A percentile compares a stretch with the other conserved stretches of the same genome.
Conservation (phyloP, 2,329 filamentous ascomycete genomes). For the Aspergillus sp. region DNA sequence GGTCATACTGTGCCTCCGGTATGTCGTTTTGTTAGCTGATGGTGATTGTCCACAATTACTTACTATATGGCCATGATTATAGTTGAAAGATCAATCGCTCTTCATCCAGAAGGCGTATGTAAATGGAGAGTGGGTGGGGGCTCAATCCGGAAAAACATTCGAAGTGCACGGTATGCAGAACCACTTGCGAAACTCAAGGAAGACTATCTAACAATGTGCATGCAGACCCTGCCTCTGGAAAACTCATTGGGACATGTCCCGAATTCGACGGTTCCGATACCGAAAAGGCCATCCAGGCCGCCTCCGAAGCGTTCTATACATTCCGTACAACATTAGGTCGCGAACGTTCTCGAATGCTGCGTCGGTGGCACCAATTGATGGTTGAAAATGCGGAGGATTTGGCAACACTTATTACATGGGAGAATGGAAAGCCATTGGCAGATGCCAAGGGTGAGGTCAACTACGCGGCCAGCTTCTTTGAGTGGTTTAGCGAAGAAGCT, state of each 20-base stretch:
- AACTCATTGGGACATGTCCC: constrained; percentile 73
- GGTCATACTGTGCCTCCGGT: constrained; percentile 36
- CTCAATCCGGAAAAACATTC: constrained; percentile 85
- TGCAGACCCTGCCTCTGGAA: constrained; percentile 72
- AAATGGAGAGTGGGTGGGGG: constrained; percentile 85
- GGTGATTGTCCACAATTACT: background rate
- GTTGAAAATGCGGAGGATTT: constrained; percentile 60
- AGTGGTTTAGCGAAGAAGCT: constrained; percentile 60
- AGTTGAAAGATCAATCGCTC: constrained; percentile 73
- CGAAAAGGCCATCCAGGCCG: constrained; percentile 74
- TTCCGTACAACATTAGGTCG: constrained; percentile 57
- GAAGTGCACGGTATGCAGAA: constrained; percentile 60
- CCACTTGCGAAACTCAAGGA: background rate
- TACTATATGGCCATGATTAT: background rate
- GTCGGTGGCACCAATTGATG: constrained; percentile 63
- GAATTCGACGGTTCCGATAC: constrained; percentile 74
- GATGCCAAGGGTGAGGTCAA: constrained; percentile 54
- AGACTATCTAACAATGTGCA: background rate
- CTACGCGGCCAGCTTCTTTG: constrained; percentile 55
- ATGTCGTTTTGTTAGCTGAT: constrained; percentile 4
- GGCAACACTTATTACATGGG: constrained; percentile 60
- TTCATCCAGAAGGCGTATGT: constrained; percentile 81
- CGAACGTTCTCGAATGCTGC: constrained; percentile 55
- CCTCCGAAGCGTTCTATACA: constrained; percentile 59
- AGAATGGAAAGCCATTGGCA: constrained; percentile 61